phyloP scores from a whole-genome alignment of 2,329 filamentous ascomycete species.

The Penicillium verrucosum region DNA sequence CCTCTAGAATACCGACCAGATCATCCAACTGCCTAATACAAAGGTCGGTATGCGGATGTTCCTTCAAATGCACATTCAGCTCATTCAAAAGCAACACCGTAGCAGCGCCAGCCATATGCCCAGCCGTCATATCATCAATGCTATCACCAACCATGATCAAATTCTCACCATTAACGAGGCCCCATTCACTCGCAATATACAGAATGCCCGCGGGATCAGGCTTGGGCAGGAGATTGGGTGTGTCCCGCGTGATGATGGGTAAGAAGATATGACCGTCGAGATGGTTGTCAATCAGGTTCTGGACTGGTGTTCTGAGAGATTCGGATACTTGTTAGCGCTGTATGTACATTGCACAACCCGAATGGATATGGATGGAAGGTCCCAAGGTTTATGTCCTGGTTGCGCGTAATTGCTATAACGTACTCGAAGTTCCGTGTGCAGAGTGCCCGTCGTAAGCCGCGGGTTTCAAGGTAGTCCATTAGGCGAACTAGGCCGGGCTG shows the following conservation, averaged over 20 bases:
- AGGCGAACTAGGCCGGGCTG: constrained; percentile 75
- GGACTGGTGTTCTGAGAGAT: constrained; percentile 38
- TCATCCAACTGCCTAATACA: constrained; percentile 71
- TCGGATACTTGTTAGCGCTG: background rate
- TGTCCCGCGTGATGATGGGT: constrained; percentile 81
- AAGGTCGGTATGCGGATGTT: constrained; percentile 73
- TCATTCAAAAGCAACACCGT: constrained; percentile 86
- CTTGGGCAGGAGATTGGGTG: constrained; percentile 64
- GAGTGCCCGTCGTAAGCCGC: constrained; percentile 70
- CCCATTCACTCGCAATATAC: constrained; percentile 79
- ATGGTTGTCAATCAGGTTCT: constrained; percentile 62
- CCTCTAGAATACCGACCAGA: constrained; percentile 69
- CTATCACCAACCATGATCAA: constrained; percentile 62
- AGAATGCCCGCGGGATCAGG: constrained; percentile 83
- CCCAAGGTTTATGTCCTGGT: background rate
- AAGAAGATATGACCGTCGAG: constrained; percentile 65
- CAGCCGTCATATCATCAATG: constrained; percentile 90
- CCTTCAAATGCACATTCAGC: constrained; percentile 67
- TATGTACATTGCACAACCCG: background rate
- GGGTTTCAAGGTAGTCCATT: constrained; percentile 75
- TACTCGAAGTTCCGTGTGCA: constrained; percentile 92
- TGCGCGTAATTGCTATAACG: constrained; percentile 15
- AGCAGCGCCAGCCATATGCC: constrained; percentile 75
- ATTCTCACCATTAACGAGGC: constrained; percentile 50
- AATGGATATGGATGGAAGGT: background rate